Base-by-base conservation (phyloP, 345 rosid species). In the Durio zibethinus region DNA sequence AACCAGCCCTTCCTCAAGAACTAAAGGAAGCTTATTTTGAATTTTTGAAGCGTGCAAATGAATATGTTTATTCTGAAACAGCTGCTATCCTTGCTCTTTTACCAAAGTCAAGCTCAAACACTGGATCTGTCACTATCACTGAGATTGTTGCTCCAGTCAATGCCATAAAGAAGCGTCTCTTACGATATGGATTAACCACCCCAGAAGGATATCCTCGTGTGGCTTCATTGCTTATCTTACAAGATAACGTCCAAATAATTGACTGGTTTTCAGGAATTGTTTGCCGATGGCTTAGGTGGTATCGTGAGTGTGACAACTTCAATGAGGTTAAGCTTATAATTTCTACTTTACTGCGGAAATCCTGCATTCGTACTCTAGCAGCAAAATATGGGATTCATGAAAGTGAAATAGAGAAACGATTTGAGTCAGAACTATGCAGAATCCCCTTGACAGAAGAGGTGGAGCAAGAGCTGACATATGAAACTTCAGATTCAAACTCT, bases 341-440 rank as follows among this genome's bases (percentile, higher is more conserved):
- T 60, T 82, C 80, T 36, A 76, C 84, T 75, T 82, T 83, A 80
- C 84, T 93, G 50, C 86, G 92, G 79, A 87, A 84, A 83, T 94
- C 98, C 40, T 94, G 98, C 83, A 82, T 93, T 72, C 95, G 90
- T 36, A 94, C 98, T 70, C 86, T 94, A 75, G 98, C 97, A 14
- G 84, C 91, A 57, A 94, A 93, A 78, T 91, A 90, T 77, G 80
- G 93, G 72, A 86, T 88, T 78, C 90, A 88, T 79, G 98, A 94
- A 83, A 72, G 72, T 77, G 84, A 80, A 80, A 85, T 93, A 78
- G 98, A 93, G 89, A 93, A 85, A 76, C 87, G 71, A 64, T 88
- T 94, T 82, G 93, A 89, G 87, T 74, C 47, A 47, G 96, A 91
- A 54, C 80, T 91, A 59, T 84, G 91, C 82, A 81, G 78, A 68